phyloP scores from a whole-genome alignment of 495 filamentous ascomycete genomes.

The Xylaria palmicola region DNA sequence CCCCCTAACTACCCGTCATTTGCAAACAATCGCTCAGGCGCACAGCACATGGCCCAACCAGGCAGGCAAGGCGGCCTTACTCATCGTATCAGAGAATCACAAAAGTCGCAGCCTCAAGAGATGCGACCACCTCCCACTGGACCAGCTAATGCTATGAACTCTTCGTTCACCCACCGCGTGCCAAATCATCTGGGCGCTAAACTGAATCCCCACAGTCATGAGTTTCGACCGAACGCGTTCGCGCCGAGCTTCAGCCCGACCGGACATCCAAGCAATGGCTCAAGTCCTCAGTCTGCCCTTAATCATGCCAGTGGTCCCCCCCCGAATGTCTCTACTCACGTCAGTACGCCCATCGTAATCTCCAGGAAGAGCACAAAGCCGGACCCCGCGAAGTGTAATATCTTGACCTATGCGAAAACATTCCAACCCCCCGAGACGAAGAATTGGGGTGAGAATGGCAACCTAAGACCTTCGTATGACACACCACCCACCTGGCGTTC shows the following conservation, averaged over 20 bases:
- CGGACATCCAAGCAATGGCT: constrained; percentile 57
- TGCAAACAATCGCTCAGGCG: constrained; percentile 35
- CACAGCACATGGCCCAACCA: constrained; percentile 34
- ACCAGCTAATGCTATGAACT: constrained; percentile 48
- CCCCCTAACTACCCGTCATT: constrained; percentile 24
- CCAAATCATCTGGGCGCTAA: constrained; percentile 56
- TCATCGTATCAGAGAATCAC: constrained; percentile 47
- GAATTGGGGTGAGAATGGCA: constrained; percentile 64
- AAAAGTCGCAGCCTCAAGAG: constrained; percentile 45
- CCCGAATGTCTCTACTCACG: constrained; percentile 11
- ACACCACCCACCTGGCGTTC: constrained; percentile 78
- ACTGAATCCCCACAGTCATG: constrained; percentile 78
- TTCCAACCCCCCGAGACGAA: constrained; percentile 70
- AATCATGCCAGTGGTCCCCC: constrained; percentile 46
- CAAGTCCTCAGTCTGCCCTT: constrained; percentile 60
- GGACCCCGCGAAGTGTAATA: constrained; percentile 52
- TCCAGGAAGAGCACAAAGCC: constrained; percentile 62
- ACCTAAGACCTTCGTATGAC: constrained; percentile 72
- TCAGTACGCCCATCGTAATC: constrained; percentile 45
- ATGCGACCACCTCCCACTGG: constrained; percentile 53
- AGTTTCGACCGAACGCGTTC: constrained; percentile 80
- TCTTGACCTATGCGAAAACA: constrained; percentile 69
- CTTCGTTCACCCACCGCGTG: constrained; percentile 46
- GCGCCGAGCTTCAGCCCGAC: constrained; percentile 77
- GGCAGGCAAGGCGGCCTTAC: constrained; percentile 37